Base-by-base conservation (phyloP, 75 land plant genomes). In the Chamaecyparis obtusa region DNA sequence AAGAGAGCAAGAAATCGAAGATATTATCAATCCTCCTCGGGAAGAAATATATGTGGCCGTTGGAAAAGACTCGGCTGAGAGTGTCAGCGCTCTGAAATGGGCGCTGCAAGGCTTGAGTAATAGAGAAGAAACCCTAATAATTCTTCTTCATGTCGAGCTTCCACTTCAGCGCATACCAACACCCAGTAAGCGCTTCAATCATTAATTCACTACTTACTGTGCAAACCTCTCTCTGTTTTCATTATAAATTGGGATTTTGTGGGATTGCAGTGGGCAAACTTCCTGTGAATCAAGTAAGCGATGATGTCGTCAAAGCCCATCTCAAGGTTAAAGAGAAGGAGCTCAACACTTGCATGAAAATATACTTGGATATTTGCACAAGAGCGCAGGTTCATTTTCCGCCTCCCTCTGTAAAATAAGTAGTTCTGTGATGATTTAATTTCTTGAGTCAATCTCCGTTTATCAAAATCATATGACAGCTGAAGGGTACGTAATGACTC, bases 41-140 rank as follows among this genome's bases (percentile, higher is more conserved):
- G 46, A 79, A 2, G 86, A 36, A 56, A 57, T 19, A 17, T 89
- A 51, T 39, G 92, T 91, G 5, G 92, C 92, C 17, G 86, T 90
- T 9, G 88, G 90, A 75, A 87, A 79, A 46, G 90, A 87, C 27
- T 64, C 79, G 87, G 69, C 57, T 33, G 86, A 87, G 51, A 83
- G 90, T 71, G 21, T 43, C 56, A 17, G 15, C 39, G 56, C 71
- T 15, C 30, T 90, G 44, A 16, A 43, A 24, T 90, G 91, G 91
- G 88, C 88, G 5, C 60, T 90, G 84, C 79, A 64, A 46, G 87
- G 80, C n/a, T 36, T 36, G 13, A 54, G 67, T 32, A 90, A 85
- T 10, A n/a, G 30, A 71, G 3, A n/a, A n/a, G 30, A 3, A 27
- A 8, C 74, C 74, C 10, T 30, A 7, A 9, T 71, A 21, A 67